Conservation (phyloP, 1,284 basidiomycete species). For the Nidula niveotomentosa region DNA sequence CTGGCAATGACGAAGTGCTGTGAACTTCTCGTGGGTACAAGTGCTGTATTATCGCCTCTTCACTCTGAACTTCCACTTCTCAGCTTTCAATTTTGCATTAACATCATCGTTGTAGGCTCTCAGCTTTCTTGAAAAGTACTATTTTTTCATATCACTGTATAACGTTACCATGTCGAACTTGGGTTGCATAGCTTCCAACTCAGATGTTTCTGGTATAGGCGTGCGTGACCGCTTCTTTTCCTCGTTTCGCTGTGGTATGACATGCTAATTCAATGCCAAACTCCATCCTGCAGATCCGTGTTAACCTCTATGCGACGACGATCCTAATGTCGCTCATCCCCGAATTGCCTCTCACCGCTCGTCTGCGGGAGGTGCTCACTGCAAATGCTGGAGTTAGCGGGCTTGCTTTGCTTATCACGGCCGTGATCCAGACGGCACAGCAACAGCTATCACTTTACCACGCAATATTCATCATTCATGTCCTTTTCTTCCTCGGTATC, state of each 20-base stretch:
- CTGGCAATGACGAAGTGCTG: too few species aligned
- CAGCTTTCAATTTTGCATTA: too few species aligned
- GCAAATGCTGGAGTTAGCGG: conserved; percentile 10
- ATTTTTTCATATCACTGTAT: too few species aligned
- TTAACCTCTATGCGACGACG: conserved; percentile 9
- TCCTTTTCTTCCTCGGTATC: conserved; percentile 10
- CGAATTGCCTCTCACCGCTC: conserved; percentile 3
- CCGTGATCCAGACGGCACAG: conserved; percentile 7
- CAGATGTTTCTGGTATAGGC: background rate
- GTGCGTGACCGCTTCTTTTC: background rate
- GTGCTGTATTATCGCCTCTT: too few species aligned
- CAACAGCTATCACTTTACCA: conserved; percentile 9
- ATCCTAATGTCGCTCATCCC: conserved; percentile 8
- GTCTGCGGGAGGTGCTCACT: conserved; percentile 7
- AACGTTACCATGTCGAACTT: too few species aligned
- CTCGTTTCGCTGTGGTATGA: background rate
- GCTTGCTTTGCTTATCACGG: conserved; percentile 8
- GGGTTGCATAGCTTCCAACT: background rate
- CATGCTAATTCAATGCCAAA: background rate
- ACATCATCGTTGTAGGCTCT: too few species aligned
- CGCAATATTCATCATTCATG: conserved; percentile 12
- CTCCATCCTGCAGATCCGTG: conserved; percentile 5
- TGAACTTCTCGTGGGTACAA: too few species aligned
- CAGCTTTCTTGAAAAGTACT: too few species aligned
- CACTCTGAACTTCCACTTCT: too few species aligned